Evolutionary conservation across 1,139 yeast genomes (phyloP), one percentile per base, ranked within the genome.

Genomic region (Pneumocystis canis): DNA sequence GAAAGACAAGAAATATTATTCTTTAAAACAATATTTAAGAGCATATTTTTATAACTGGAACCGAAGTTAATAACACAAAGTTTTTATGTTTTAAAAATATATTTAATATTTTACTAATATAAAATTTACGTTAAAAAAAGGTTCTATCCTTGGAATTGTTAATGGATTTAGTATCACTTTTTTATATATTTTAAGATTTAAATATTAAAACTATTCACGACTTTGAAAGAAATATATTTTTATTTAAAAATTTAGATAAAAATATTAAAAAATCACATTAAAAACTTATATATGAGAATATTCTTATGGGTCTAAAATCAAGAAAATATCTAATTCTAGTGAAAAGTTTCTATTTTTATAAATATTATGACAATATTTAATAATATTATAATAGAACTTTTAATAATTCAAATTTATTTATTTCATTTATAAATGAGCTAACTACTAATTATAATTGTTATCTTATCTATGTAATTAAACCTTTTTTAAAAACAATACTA

Each of bases 11-110:
- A 14, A 57, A 28, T 57, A 35, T 35, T 39, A 57, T 35, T 25
- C 96, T 97, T 30, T 97, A 92, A 20, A 84, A 92, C 58, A 97
- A 89, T 73, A 79, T 89, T 71, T 86, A 95, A 61, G 94, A 89
- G 75, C 97, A 89, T 76, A 90, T 89, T 69, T 89, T 96, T n/a
- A 89, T 97, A 60, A 97, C 97, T 11, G 97, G 97, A 70, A 89
- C 97, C 31, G 97, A 89, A 74, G 97, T 96, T 32, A 86, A 95
- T 1, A 97, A 97, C 73, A 89, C 97, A 59, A 87, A 31, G 54
- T 95, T 60, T 89, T 89, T 77, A 89, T 89, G 97, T 90, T 57
- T 57, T 57, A 9, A 5, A 16, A 3, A 11, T 47, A 47, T 25
- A 47, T 47, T 47, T 25, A 47, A 25, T 57, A 57, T 57, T 57